Conservation (phyloP, 1,284 basidiomycete genomes). For the Heliocybe sulcata region DNA sequence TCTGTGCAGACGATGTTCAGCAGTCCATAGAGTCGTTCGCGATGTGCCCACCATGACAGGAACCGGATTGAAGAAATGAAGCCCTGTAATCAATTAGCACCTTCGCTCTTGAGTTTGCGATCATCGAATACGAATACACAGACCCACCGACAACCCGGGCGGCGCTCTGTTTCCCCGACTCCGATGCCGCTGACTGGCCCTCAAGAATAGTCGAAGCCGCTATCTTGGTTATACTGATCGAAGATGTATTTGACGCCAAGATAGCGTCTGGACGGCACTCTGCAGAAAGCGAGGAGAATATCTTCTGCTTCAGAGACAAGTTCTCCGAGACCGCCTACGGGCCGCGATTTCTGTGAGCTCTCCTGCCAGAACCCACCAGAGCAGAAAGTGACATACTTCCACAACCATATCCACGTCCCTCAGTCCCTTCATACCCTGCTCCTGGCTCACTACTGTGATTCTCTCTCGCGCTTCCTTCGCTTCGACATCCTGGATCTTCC, state of each 20-base stretch:
- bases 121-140: slow-evolving; percentile 4
- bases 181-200: slow-evolving; percentile 49
- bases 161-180: slow-evolving; percentile 53
- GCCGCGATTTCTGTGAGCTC: neutral
- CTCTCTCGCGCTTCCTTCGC: slow-evolving; percentile 70
- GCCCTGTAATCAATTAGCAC: slow-evolving; percentile 33
- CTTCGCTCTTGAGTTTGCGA: neutral
- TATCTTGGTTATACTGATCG: slow-evolving; percentile 92
- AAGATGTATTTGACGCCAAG: slow-evolving; percentile 90
- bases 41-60: slow-evolving; percentile 73
- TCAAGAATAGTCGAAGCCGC: slow-evolving; percentile 69
- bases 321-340: slow-evolving; percentile 85
- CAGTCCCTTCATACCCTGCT: slow-evolving; percentile 44
- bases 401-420: slow-evolving; percentile 85
- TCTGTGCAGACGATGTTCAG: slow-evolving; percentile 34
- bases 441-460: slow-evolving; percentile 44
- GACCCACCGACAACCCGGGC: slow-evolving; percentile 66
- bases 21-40: slow-evolving; percentile 5
- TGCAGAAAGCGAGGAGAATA: slow-evolving; percentile 71
- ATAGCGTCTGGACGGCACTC: slow-evolving; percentile 72
- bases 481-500: slow-evolving; percentile 66
- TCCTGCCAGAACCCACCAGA: neutral
- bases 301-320: slow-evolving; percentile 69
- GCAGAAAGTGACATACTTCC: slow-evolving; percentile 48
- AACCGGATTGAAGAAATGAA: slow-evolving; percentile 96